These are phyloP conservation scores for Penicillium brasilianum DNA, from an alignment of 2,329 filamentous ascomycete genomes.

Conservation along the genomic window DNA sequence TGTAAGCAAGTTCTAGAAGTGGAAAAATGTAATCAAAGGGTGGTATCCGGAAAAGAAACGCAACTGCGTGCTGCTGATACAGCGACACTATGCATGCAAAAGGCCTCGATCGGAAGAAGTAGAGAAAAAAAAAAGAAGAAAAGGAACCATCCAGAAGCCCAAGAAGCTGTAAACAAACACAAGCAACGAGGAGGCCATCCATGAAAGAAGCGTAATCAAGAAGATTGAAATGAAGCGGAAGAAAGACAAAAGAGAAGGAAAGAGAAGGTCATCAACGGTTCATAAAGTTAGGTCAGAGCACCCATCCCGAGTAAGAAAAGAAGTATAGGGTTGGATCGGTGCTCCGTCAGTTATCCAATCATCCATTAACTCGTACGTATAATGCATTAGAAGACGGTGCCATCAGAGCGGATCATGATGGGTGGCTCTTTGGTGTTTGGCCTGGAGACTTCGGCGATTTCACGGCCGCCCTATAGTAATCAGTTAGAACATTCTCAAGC, in stretches of 20 bases:
- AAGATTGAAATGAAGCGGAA: neutral
- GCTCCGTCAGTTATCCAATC: constrained; percentile 35
- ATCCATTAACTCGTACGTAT: constrained; percentile 30
- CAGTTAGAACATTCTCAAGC: constrained; percentile 28
- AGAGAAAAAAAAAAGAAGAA: constrained; percentile 4
- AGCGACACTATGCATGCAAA: constrained; percentile 26
- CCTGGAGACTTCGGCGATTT: constrained; percentile 92
- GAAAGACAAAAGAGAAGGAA: neutral
- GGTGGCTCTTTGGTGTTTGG: constrained; percentile 97
- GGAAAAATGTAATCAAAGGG: constrained; percentile 14
- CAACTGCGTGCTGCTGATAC: constrained; percentile 15
- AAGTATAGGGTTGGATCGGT: constrained; percentile 21
- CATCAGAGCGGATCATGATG: constrained; percentile 94
- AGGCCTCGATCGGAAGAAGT: constrained; percentile 16
- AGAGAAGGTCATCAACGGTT: constrained; percentile 37
- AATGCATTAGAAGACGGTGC: constrained; percentile 80
- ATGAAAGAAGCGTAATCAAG: neutral
- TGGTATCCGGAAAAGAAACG: constrained; percentile 27
- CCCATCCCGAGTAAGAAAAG: constrained; percentile 13
- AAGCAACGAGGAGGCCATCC: constrained; percentile 12
- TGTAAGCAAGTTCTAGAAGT: neutral
- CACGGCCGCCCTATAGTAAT: constrained; percentile 75
- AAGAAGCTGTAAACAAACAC: constrained; percentile 6
- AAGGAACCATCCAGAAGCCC: neutral
- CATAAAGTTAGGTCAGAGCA: constrained; percentile 36